Percentiles rank a stretch among this genome's conserved stretches.
These are phyloP conservation scores for Tylopilus subfusipes DNA, from an alignment of 768 basidiomycete species.

Conservation along the genomic window DNA sequence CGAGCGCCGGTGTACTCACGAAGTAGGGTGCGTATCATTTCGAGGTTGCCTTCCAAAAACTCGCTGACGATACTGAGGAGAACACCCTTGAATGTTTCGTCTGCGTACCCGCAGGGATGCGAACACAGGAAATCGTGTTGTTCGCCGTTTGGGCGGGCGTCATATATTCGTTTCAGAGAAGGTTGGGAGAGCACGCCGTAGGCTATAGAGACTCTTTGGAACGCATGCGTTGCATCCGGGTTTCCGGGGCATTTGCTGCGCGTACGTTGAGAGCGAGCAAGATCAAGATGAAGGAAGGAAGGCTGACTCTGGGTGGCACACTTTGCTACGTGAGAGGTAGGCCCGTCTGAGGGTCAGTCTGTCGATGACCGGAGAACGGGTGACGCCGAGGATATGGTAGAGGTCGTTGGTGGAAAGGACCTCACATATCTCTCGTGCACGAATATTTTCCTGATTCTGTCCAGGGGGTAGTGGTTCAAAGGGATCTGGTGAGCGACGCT, in stretches of 20 bases:
- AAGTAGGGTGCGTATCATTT: constrained; percentile 72
- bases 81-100: constrained; percentile 77
- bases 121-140: constrained; percentile 50
- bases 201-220: constrained; percentile 83
- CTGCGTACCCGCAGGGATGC: constrained; percentile 53
- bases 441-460: constrained; percentile 9
- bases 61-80: constrained; percentile 74
- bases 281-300: not conserved
- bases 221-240: constrained; percentile 75
- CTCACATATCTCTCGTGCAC: constrained; percentile 31
- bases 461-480: not conserved
- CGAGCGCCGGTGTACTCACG: constrained; percentile 41
- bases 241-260: constrained; percentile 74
- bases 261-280: not conserved
- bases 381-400: constrained; percentile 69
- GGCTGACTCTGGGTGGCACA: constrained; percentile 85
- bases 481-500: constrained; percentile 10
- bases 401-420: constrained; percentile 64
- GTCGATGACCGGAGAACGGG: constrained; percentile 49
- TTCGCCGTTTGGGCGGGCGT: constrained; percentile 46
- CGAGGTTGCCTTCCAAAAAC: constrained; percentile 83
- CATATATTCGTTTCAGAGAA: constrained; percentile 63
- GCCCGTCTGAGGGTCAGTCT: constrained; percentile 64
- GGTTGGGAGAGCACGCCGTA: constrained; percentile 80
- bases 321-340: constrained; percentile 69